A percentile compares a stretch with the other conserved stretches of the same genome.
Evolutionary conservation across 805 yeast species (phyloP).

Genomic region (Blastobotrys terrestris): DNA sequence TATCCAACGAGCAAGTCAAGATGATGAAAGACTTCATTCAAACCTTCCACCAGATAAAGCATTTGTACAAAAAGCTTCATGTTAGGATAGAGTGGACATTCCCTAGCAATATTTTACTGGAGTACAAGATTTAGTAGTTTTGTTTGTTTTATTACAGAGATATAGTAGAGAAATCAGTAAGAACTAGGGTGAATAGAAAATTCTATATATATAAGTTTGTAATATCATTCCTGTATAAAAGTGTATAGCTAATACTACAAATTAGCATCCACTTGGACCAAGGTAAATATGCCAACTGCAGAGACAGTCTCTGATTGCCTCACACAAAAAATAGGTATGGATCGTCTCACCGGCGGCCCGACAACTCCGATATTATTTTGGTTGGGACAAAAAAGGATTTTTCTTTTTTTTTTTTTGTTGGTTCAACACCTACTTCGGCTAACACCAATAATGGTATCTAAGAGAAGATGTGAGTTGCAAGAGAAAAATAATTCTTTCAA

Average conservation of each 20-base stretch:
- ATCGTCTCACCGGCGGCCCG: neutral
- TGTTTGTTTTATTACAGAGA: too few relatives aligned
- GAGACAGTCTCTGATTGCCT: too few relatives aligned
- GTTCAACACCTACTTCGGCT: neutral
- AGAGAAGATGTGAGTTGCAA: neutral
- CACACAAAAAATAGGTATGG: neutral
- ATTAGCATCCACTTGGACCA: too few relatives aligned
- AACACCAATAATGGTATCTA: neutral
- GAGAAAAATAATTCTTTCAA: neutral
- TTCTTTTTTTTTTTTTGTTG: neutral
- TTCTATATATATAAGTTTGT: too few relatives aligned
- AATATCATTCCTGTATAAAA: too few relatives aligned
- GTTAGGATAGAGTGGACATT: neutral
- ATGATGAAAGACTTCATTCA: neutral
- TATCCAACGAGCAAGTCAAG: too few relatives aligned
- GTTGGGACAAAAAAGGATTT: neutral
- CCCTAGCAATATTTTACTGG: too few relatives aligned
- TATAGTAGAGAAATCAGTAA: too few relatives aligned
- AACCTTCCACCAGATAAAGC: neutral
- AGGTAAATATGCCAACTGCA: too few relatives aligned
- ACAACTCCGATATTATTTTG: neutral
- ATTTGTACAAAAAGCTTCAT: neutral
- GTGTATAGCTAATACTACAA: too few relatives aligned
- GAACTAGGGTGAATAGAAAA: too few relatives aligned
- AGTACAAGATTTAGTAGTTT: too few relatives aligned